A percentile compares a stretch with the other conserved stretches of the same genome.
Conservation (phyloP, 148 eudicot species). For the Fagopyrum homotropicum region DNA sequence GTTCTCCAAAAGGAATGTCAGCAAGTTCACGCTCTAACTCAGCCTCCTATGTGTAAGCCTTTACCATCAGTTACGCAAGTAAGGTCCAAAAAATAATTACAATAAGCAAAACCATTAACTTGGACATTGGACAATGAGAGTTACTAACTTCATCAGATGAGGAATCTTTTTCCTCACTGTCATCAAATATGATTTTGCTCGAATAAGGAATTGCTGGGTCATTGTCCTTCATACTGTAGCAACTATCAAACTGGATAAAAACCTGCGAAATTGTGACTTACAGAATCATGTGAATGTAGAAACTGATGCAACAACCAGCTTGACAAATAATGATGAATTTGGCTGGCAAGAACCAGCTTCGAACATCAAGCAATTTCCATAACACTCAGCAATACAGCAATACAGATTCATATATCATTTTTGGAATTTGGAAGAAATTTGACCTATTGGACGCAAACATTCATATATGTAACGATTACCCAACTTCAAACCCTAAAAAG, state of each 20-base stretch:
- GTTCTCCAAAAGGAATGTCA: constrained; percentile 72
- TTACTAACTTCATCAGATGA: constrained; percentile 55
- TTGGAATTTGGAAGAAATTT: too few relatives aligned
- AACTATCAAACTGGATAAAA: constrained; percentile 2
- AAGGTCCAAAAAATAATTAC: neutral
- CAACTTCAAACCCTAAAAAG: too few relatives aligned
- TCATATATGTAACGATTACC: too few relatives aligned
- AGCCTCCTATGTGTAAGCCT: constrained; percentile 31
- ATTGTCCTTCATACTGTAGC: constrained; percentile 28
- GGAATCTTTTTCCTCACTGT: constrained; percentile 35
- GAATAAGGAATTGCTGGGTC: constrained; percentile 29
- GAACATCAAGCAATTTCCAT: too few relatives aligned
- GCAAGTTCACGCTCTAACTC: constrained; percentile 65
- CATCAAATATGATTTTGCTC: constrained; percentile 50
- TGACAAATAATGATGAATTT: neutral
- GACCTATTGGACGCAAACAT: too few relatives aligned
- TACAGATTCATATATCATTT: too few relatives aligned
- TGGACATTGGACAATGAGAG: neutral
- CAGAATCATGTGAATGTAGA: neutral
- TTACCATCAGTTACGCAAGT: neutral
- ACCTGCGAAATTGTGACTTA: neutral
- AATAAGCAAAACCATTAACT: neutral
- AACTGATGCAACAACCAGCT: neutral
- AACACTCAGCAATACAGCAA: too few relatives aligned
- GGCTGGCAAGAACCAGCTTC: too few relatives aligned